Base-by-base conservation (phyloP, 768 basidiomycete species). In the Lactarius sp. region DNA sequence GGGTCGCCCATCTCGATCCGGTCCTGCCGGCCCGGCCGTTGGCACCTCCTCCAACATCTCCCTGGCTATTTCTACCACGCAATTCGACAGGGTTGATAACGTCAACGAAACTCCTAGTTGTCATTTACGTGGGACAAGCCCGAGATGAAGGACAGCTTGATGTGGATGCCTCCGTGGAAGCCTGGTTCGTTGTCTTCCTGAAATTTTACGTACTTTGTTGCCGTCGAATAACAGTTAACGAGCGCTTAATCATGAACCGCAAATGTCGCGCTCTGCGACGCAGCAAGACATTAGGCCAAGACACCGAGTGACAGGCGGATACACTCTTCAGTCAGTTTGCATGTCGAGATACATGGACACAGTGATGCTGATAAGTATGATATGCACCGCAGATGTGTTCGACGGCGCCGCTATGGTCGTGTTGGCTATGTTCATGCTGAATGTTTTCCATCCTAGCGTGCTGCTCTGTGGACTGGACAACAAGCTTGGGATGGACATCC, bases 41-140 rank as follows among this genome's bases (percentile, higher is more conserved):
- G n/a, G n/a, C n/a, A n/a, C n/a, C n/a, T n/a, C n/a, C n/a, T n/a
- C n/a, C n/a, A n/a, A n/a, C n/a, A n/a, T n/a, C 3, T 41, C 20
- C 3, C 14, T 41, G 7, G 41, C 39, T 27, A 4, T 16, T 37
- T 39, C 34, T 33, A 42, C 58, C 20, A 14, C n/a, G 13, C 41
- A 18, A n/a, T 27, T n/a, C 52, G 42, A 33, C 36, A 6, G 12
- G 8, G 31, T 14, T n/a, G 46, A 41, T 54, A 16, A 64, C 54
- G 3, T 34, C 53, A 46, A 57, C 62, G 36, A 55, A 8, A 31
- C 27, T 10, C 8, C 44, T 62, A 85, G 83, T 76, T 88, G 14
- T 85, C 85, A 1, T 88, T 88, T 62, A 85, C 86, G 0, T 88
- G 86, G 86, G 86, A 88, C 71, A 77, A 83, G 64, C 83, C 86